Evolutionary conservation across 768 basidiomycete species (phyloP), one percentile per base, ranked within the genome.

Genomic region (Harrya chromipes): DNA sequence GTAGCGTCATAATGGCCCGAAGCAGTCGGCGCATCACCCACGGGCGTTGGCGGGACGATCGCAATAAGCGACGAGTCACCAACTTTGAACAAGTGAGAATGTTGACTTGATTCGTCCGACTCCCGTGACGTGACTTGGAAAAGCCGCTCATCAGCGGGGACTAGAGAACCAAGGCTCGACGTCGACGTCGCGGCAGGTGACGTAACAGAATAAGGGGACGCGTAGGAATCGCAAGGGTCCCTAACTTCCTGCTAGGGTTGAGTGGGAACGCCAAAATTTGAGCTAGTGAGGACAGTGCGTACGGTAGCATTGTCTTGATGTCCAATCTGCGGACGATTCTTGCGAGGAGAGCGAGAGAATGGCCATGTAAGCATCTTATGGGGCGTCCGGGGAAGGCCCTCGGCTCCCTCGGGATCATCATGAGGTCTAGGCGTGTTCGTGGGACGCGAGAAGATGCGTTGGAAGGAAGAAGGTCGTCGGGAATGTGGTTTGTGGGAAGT

Each of bases 361-460:
- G 67, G 65, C 66, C 66, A 67, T 6, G 48, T 31, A 19, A 65
- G 59, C 52, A 60, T 57, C 40, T 55, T 69, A n/a, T 63, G 65
- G 14, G 67, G 56, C 6, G 56, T 39, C 9, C 53, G 49, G 21
- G 47, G 40, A 27, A 41, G 47, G 40, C 60, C 51, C 4, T 62
- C 57, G 2, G 42, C 5, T 24, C 40, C 31, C 19, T 61, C 52
- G 2, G 51, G 21, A 52, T 40, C 54, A 33, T 43, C 49, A 20
- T 34, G 29, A 12, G 40, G 47, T 34, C 27, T 42, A 0, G 58
- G 53, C 17, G 54, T 51, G 38, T 49, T 50, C 31, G 58, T 47
- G 40, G 61, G 61, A 45, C 67, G 65, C 34, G 61, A 52, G 40
- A 67, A 67, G 47, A 67, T 54, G 49, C 66, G 67, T 19, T 65